These are phyloP conservation scores for Austroboletus niveus DNA, from an alignment of 1,284 basidiomycete species.

Conservation along the genomic window DNA sequence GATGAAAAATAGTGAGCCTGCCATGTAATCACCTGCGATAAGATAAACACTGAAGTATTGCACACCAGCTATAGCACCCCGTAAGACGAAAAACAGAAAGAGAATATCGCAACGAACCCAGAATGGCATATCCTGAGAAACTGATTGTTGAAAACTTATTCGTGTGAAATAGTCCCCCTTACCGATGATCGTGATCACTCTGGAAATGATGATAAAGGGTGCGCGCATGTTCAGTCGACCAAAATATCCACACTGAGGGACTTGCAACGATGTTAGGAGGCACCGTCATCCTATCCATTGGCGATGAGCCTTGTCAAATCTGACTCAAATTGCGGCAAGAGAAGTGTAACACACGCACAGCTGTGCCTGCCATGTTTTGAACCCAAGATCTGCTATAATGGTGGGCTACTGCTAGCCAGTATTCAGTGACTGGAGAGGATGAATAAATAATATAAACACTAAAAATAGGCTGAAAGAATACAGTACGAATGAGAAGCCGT, in stretches of 20 bases:
- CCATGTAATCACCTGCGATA: slow-evolving; percentile 34
- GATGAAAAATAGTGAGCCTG: no score
- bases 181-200: slow-evolving; percentile 56
- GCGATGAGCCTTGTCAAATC: neutral
- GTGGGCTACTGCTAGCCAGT: slow-evolving; percentile 42
- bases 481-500: slow-evolving; percentile 59
- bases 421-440: neutral
- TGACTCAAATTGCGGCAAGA: neutral
- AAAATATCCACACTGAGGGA: slow-evolving; percentile 47
- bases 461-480: slow-evolving; percentile 57
- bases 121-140: slow-evolving; percentile 55
- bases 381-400: slow-evolving; percentile 60
- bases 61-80: slow-evolving; percentile 40
- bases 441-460: slow-evolving; percentile 31
- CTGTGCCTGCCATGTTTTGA: slow-evolving; percentile 58
- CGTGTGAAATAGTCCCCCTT: slow-evolving; percentile 5
- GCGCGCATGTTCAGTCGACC: slow-evolving; percentile 47
- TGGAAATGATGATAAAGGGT: slow-evolving; percentile 56
- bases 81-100: slow-evolving; percentile 4
- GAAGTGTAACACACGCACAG: slow-evolving; percentile 36
- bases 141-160: neutral
- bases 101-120: slow-evolving; percentile 48
- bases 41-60: slow-evolving; percentile 65
- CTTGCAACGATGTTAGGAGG: slow-evolving; percentile 56
- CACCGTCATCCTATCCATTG: slow-evolving; percentile 46